Conservation (phyloP, 2,329 filamentous ascomycete species). For the Chaetomium olivaceum region DNA sequence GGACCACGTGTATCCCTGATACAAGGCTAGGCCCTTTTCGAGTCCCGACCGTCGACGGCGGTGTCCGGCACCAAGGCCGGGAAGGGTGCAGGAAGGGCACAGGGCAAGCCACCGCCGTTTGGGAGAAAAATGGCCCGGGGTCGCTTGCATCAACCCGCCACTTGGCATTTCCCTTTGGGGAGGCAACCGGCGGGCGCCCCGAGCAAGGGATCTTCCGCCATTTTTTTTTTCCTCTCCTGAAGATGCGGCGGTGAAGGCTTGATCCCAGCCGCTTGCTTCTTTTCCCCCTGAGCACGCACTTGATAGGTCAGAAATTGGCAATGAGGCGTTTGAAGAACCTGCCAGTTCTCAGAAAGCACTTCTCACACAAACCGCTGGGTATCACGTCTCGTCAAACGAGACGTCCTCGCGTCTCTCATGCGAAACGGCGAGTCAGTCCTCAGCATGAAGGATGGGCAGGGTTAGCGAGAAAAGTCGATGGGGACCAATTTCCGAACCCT, state of each 20-base stretch:
- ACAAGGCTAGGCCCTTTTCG: constrained; percentile 15
- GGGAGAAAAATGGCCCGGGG: constrained; percentile 11
- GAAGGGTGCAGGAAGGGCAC: neutral
- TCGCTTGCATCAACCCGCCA: constrained; percentile 17
- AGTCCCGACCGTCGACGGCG: constrained; percentile 14
- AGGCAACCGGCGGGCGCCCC: constrained; percentile 17
- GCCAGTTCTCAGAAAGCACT: neutral
- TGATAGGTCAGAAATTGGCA: constrained; percentile 8
- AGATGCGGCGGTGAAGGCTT: constrained; percentile 25
- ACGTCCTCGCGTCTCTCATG: constrained; percentile 9
- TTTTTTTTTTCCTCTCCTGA: constrained; percentile 5
- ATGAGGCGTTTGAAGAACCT: neutral
- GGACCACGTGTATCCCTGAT: constrained; percentile 29
- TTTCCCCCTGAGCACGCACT: constrained; percentile 2
- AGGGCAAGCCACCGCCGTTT: constrained; percentile 20
- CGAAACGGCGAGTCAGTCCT: constrained; percentile 9
- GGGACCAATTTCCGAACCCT: constrained; percentile 30
- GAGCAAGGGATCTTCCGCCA: constrained; percentile 19
- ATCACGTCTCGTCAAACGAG: neutral
- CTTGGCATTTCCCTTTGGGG: constrained; percentile 19
- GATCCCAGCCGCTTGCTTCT: constrained; percentile 5
- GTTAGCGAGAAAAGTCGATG: constrained; percentile 21
- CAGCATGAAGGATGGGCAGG: constrained; percentile 13
- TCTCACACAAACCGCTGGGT: neutral
- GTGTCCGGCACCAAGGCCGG: constrained; percentile 13